These are phyloP conservation scores for Wolfiporia cocos DNA, from an alignment of 1,284 basidiomycete genomes.

Conservation along the genomic window DNA sequence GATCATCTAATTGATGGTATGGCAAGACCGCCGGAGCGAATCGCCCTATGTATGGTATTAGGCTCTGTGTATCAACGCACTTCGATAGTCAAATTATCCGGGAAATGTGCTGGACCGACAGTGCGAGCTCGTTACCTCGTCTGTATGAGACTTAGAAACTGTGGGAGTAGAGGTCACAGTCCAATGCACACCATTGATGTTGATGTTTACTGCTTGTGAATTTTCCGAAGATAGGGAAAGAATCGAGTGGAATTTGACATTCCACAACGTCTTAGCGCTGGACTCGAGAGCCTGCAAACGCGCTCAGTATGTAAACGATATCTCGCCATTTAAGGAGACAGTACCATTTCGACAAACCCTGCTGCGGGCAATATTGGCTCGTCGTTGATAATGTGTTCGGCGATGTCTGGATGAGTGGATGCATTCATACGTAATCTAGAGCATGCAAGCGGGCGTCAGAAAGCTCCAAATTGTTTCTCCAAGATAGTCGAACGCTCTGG, in stretches of 20 bases:
- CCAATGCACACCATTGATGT: constrained; percentile 23
- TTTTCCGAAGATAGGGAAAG: constrained; percentile 22
- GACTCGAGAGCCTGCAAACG: constrained; percentile 11
- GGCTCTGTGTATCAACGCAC: too few relatives aligned
- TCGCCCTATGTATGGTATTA: too few relatives aligned
- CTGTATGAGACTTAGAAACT: too few relatives aligned
- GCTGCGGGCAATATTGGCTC: constrained; percentile 39
- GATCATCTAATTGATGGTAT: too few relatives aligned
- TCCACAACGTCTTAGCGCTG: constrained; percentile 16
- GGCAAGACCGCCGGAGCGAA: too few relatives aligned
- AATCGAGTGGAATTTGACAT: constrained; percentile 19
- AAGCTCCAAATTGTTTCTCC: constrained; percentile 11
- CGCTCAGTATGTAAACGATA: too few relatives aligned
- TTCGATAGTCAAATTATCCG: too few relatives aligned
- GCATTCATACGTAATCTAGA: constrained; percentile 25
- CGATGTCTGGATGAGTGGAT: constrained; percentile 29
- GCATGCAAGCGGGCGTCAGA: constrained; percentile 28
- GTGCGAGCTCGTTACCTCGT: too few relatives aligned
- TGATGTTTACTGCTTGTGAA: constrained; percentile 22
- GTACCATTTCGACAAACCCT: constrained; percentile 38
- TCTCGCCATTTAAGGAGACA: background rate
- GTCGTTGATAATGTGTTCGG: constrained; percentile 32
- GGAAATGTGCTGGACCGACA: too few relatives aligned
- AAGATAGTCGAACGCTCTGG: constrained; percentile 4
- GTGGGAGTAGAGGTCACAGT: constrained; percentile 13